A percentile compares a stretch with the other conserved stretches of the same genome.
Evolutionary conservation across 768 basidiomycete species (phyloP).

Genomic region (Hydnomerulius pinastri): DNA sequence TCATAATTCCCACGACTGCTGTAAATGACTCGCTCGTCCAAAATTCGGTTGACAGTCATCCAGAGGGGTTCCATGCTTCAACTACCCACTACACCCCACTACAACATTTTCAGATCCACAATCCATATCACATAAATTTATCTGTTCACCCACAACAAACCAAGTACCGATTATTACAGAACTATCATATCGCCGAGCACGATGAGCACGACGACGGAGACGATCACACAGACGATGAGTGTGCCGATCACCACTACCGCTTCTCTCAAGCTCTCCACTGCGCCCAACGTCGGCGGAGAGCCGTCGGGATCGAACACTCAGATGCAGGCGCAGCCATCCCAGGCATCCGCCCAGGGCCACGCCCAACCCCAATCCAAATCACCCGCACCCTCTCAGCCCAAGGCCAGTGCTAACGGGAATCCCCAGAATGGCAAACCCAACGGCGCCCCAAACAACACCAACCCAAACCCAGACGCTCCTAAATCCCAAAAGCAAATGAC

Average conservation of each 20-base stretch:
- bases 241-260: constrained; percentile 1
- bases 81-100: background rate
- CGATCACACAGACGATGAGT: constrained; percentile 6
- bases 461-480: constrained; percentile 12
- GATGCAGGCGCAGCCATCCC: constrained; percentile 4
- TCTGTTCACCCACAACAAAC: background rate
- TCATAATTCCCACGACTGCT: constrained; percentile 18
- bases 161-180: too few species aligned
- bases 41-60: background rate
- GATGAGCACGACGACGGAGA: constrained; percentile 29
- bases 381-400: constrained; percentile 1
- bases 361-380: background rate
- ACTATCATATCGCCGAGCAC: too few species aligned
- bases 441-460: constrained; percentile 3
- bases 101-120: too few species aligned
- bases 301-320: constrained; percentile 6
- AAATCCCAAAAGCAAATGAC: constrained; percentile 72
- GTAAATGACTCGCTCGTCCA: constrained; percentile 21
- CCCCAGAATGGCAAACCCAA: background rate
- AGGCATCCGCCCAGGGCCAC: background rate
- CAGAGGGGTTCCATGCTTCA: background rate
- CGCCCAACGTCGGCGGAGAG: background rate
- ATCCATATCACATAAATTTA: too few species aligned
- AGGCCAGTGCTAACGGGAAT: background rate
- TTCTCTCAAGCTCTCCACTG: constrained; percentile 20